Evolutionary conservation across 148 eudicot species (phyloP).

Genomic region (Drosera capensis): DNA sequence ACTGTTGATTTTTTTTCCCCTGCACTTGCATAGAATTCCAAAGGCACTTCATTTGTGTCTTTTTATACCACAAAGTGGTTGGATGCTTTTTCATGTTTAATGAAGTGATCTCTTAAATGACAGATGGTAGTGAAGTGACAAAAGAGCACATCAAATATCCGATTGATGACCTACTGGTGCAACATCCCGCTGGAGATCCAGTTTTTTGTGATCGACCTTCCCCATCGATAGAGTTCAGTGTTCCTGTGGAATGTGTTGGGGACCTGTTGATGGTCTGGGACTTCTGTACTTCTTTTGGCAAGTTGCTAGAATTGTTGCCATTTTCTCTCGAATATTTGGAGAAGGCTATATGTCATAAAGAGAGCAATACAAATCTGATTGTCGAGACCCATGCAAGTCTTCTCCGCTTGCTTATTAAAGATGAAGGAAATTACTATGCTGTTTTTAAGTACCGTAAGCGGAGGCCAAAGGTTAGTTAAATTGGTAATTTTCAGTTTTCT

Average conservation of each 20-base stretch:
- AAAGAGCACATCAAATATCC: slow-evolving; percentile 59
- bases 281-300: slow-evolving; percentile 72
- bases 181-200: slow-evolving; percentile 61
- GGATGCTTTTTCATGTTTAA: not conserved
- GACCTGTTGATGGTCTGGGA: slow-evolving; percentile 93
- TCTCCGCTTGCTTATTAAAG: slow-evolving; percentile 67
- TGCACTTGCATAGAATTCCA: no score
- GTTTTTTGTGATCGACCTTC: slow-evolving; percentile 55
- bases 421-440: slow-evolving; percentile 40
- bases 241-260: slow-evolving; percentile 77
- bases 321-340: slow-evolving; percentile 84
- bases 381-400: slow-evolving; percentile 74
- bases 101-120: not conserved
- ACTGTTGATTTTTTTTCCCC: no score
- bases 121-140: slow-evolving; percentile 17
- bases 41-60: no score
- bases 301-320: slow-evolving; percentile 59
- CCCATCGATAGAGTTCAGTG: slow-evolving; percentile 56
- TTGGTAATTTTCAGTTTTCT: not conserved
- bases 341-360: slow-evolving; percentile 68
- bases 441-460: slow-evolving; percentile 39
- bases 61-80: not conserved
- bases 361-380: slow-evolving; percentile 53
- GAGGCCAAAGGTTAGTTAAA: slow-evolving; percentile 56
- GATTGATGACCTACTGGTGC: slow-evolving; percentile 74